A percentile compares a stretch with the other conserved stretches of the same genome.
Conservation (phyloP, 2,329 filamentous ascomycete genomes). For the Scopulariopsis brevicaulis region DNA sequence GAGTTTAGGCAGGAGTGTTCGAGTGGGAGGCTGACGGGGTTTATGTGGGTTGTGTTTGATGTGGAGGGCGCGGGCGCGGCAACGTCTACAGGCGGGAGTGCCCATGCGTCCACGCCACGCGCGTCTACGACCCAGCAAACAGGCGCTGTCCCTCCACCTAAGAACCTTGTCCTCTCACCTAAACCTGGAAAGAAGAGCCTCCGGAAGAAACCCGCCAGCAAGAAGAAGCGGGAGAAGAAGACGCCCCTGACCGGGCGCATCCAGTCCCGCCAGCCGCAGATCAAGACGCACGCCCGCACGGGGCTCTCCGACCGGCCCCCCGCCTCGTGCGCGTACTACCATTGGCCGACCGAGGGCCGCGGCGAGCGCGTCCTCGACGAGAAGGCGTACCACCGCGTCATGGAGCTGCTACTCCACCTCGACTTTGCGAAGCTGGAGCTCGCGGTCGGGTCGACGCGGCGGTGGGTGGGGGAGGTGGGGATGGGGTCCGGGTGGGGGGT, state of each 20-base stretch:
- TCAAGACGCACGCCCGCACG: slow-evolving; percentile 43
- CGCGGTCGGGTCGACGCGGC: slow-evolving; percentile 50
- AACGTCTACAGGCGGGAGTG: not conserved
- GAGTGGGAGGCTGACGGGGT: slow-evolving; percentile 82
- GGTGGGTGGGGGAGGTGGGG: slow-evolving; percentile 60
- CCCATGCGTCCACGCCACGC: slow-evolving; percentile 8
- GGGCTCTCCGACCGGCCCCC: slow-evolving; percentile 34
- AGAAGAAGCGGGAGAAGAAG: slow-evolving; percentile 31
- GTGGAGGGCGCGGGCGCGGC: not conserved
- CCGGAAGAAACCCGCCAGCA: slow-evolving; percentile 1
- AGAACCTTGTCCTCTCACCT: slow-evolving; percentile 18
- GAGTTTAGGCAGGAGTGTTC: slow-evolving; percentile 92
- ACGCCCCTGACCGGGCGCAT: slow-evolving; percentile 47
- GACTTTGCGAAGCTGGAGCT: slow-evolving; percentile 60
- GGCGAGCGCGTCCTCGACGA: slow-evolving; percentile 54
- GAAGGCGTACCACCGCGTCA: slow-evolving; percentile 52
- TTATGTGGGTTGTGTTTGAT: slow-evolving; percentile 85
- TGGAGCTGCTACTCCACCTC: slow-evolving; percentile 59
- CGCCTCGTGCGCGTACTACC: slow-evolving; percentile 48
- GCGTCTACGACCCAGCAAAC: not conserved
- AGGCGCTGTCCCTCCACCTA: slow-evolving; percentile 15
- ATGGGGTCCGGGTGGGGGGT: slow-evolving; percentile 40
- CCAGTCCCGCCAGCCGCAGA: slow-evolving; percentile 47
- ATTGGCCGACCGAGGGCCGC: slow-evolving; percentile 50
- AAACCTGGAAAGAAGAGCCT: slow-evolving; percentile 4